Evolutionary conservation across 139 green algal species (phyloP).

Genomic region (Parachlorella kessleri): DNA sequence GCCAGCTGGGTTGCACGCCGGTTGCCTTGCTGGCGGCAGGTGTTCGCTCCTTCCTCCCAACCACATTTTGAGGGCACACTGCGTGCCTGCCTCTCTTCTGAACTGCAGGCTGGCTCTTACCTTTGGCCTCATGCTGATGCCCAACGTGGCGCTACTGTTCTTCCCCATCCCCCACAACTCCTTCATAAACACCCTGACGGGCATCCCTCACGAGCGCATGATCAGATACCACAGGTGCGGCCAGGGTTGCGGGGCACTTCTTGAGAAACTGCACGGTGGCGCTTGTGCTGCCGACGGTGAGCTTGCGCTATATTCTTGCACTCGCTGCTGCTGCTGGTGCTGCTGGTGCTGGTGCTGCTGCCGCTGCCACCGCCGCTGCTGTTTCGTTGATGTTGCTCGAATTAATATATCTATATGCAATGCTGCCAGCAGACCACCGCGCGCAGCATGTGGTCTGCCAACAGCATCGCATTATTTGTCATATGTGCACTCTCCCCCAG

Average conservation of each 20-base stretch:
- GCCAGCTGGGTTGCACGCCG: no score
- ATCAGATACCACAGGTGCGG: conserved; percentile 43
- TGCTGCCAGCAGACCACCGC: no score
- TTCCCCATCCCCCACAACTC: conserved; percentile 42
- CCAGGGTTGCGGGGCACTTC: no score
- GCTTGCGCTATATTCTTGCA: neutral
- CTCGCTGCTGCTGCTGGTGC: neutral
- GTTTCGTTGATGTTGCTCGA: no score
- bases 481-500: no score
- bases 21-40: no score
- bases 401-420: no score
- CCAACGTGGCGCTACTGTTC: conserved; percentile 38
- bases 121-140: conserved; percentile 32
- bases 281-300: neutral
- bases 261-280: neutral
- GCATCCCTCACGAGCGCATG: conserved; percentile 16
- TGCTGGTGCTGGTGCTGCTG: no score
- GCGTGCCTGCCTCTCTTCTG: neutral
- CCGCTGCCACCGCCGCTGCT: no score
- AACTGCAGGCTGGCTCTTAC: conserved; percentile 16
- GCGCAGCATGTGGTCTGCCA: neutral
- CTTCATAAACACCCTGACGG: conserved; percentile 33
- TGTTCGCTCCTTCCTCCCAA: no score
- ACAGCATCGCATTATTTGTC: neutral
- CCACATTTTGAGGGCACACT: no score